A percentile compares a stretch with the other conserved stretches of the same genome.
Evolutionary conservation across 1,139 yeast species (phyloP).

Genomic region (Suhomyces bribrorum): DNA sequence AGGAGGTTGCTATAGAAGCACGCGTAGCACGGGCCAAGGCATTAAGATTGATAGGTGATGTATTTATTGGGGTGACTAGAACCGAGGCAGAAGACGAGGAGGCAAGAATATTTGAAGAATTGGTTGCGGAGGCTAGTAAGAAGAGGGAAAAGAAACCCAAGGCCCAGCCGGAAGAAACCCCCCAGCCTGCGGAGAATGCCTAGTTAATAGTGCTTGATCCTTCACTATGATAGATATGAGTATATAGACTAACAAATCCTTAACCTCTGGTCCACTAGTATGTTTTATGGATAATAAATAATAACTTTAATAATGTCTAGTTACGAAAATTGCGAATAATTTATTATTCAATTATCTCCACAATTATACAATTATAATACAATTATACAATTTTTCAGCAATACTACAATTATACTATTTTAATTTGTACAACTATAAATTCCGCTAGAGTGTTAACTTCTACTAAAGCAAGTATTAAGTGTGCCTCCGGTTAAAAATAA

Average conservation of each 20-base stretch:
- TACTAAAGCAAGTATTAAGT: too few relatives aligned
- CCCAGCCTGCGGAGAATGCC: too few relatives aligned
- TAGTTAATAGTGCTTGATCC: too few relatives aligned
- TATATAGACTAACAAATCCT: not conserved
- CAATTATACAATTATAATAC: too few relatives aligned
- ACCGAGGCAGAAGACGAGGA: constrained; percentile 89
- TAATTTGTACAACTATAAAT: too few relatives aligned
- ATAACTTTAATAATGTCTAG: too few relatives aligned
- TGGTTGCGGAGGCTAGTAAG: constrained; percentile 88
- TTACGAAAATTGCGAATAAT: too few relatives aligned
- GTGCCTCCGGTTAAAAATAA: too few relatives aligned
- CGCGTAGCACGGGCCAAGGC: constrained; percentile 81
- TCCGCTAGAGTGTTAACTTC: too few relatives aligned
- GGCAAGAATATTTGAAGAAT: constrained; percentile 84
- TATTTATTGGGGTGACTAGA: constrained; percentile 66
- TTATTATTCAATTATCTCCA: too few relatives aligned
- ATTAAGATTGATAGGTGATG: constrained; percentile 68
- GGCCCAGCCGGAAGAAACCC: not conserved
- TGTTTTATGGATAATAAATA: not conserved
- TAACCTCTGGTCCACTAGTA: not conserved
- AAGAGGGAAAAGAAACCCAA: constrained; percentile 59
- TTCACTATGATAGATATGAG: not conserved
- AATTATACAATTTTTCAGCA: too few relatives aligned
- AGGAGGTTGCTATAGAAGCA: constrained; percentile 51
- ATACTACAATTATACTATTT: too few relatives aligned